These are phyloP conservation scores for Trichoderma erinaceum DNA, from an alignment of 495 filamentous ascomycete species.

Conservation along the genomic window DNA sequence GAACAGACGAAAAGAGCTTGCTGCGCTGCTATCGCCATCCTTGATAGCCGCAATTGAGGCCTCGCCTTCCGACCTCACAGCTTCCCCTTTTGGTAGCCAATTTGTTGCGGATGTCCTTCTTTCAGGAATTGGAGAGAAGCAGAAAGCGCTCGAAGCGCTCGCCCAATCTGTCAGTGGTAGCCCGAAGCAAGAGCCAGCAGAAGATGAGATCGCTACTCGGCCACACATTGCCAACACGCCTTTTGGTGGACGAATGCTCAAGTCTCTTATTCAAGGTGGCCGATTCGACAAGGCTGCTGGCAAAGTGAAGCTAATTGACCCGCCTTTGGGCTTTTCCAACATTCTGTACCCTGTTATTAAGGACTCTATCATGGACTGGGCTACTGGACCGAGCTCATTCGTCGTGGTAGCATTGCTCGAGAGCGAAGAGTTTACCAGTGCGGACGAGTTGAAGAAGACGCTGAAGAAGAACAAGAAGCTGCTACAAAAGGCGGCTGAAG, in stretches of 20 bases:
- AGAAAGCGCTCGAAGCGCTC: conserved; percentile 60
- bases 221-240: conserved; percentile 54
- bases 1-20: conserved; percentile 66
- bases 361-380: conserved; percentile 75
- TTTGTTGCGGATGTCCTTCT: conserved; percentile 79
- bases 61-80: conserved; percentile 58
- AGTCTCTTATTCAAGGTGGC: conserved; percentile 80
- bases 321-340: conserved; percentile 71
- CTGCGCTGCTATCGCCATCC: conserved; percentile 57
- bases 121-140: conserved; percentile 66
- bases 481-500: conserved; percentile 43
- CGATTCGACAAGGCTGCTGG: conserved; percentile 67
- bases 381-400: conserved; percentile 73
- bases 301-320: conserved; percentile 61
- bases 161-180: conserved; percentile 62
- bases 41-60: conserved; percentile 66
- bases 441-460: conserved; percentile 55
- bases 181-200: conserved; percentile 40
- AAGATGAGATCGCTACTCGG: conserved; percentile 31
- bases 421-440: conserved; percentile 65
- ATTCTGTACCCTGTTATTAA: conserved; percentile 71
- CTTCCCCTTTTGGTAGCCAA: conserved; percentile 77
- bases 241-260: conserved; percentile 77
- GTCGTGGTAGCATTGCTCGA: conserved; percentile 76
- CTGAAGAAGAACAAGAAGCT: conserved; percentile 54